Evolutionary conservation across 805 yeast species (phyloP).

Genomic region (Ogataea haglerorum): DNA sequence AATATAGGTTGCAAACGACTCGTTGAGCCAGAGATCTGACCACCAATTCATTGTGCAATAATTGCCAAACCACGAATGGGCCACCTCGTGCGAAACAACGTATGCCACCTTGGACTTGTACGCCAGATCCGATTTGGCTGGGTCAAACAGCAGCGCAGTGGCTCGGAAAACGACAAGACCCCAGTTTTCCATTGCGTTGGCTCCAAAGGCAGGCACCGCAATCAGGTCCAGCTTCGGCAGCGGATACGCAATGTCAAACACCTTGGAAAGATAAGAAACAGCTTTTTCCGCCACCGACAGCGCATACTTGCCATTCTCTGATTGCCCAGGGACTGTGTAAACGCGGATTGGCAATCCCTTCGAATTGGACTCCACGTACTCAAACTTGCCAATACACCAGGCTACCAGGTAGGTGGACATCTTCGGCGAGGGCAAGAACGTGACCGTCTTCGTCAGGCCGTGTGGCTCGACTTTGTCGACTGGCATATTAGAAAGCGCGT

Average conservation of each 20-base stretch:
- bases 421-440: slow-evolving; percentile 46
- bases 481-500: slow-evolving; percentile 50
- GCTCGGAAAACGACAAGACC: slow-evolving; percentile 71
- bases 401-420: slow-evolving; percentile 58
- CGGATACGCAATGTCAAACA: slow-evolving; percentile 61
- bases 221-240: slow-evolving; percentile 77
- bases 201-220: slow-evolving; percentile 75
- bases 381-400: slow-evolving; percentile 58
- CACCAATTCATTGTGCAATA: slow-evolving; percentile 92
- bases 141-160: slow-evolving; percentile 51
- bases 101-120: slow-evolving; percentile 73
- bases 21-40: slow-evolving; percentile 89
- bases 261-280: slow-evolving; percentile 45
- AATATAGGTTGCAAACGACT: slow-evolving; percentile 88
- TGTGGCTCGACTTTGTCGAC: slow-evolving; percentile 20
- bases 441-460: slow-evolving; percentile 25
- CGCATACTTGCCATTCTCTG: slow-evolving; percentile 46
- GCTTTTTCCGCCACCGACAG: slow-evolving; percentile 45
- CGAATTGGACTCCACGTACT: slow-evolving; percentile 47
- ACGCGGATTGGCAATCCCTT: slow-evolving; percentile 46
- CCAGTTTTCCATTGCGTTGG: slow-evolving; percentile 93
- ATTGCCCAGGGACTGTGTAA: slow-evolving; percentile 50
- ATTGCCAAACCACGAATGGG: slow-evolving; percentile 92
- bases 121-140: slow-evolving; percentile 42
- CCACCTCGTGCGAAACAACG: slow-evolving; percentile 81